These are phyloP conservation scores for Antrodiella citrinella DNA, from an alignment of 768 basidiomycete species.

Conservation along the genomic window DNA sequence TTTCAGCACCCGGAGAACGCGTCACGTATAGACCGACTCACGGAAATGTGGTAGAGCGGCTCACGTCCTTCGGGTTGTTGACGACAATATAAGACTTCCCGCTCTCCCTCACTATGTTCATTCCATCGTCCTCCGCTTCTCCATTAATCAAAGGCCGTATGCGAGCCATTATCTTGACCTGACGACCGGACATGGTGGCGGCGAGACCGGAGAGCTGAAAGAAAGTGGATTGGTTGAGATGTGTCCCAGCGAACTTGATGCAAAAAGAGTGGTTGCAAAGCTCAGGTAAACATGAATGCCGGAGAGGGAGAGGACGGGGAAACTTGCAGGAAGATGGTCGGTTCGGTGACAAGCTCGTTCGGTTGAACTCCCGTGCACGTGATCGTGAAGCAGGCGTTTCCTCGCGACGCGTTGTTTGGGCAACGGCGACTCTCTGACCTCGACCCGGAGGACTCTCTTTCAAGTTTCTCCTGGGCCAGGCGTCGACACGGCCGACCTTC, in stretches of 20 bases:
- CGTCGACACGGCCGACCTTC: too few relatives aligned
- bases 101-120: slow-evolving; percentile 42
- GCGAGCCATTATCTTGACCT: slow-evolving; percentile 66
- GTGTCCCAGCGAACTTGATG: background rate
- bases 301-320: background rate
- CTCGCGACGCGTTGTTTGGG: too few relatives aligned
- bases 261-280: background rate
- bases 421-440: too few relatives aligned
- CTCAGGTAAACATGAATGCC: background rate
- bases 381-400: background rate
- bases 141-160: slow-evolving; percentile 55
- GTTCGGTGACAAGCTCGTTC: background rate
- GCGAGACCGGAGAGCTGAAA: background rate
- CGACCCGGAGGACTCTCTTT: too few relatives aligned
- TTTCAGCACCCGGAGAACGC: too few relatives aligned
- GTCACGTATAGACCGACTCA: slow-evolving; percentile 24
- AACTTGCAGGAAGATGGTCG: too few relatives aligned
- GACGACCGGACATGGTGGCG: background rate
- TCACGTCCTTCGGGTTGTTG: slow-evolving; percentile 59
- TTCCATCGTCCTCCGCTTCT: slow-evolving; percentile 55
- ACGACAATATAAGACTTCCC: slow-evolving; percentile 49
- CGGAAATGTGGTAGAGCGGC: slow-evolving; percentile 75
- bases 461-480: too few relatives aligned
- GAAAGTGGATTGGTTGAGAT: background rate
- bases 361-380: background rate